Base-by-base conservation (phyloP, 192 early-diverging fungal genomes). In the Rhizophagus prolifer region DNA sequence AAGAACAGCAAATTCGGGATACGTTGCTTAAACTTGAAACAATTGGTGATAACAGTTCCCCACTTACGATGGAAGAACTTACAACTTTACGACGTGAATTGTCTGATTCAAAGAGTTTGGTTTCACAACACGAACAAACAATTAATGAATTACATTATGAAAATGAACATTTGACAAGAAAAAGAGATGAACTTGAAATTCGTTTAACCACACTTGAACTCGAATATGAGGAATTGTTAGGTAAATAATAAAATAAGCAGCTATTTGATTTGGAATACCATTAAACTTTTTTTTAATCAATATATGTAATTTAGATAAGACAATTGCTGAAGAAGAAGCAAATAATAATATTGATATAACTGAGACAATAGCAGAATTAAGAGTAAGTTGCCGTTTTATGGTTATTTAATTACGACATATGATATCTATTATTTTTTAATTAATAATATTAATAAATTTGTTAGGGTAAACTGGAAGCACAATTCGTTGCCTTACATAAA, bases 211-310 rank as follows among this genome's bases (percentile, higher is more conserved):
- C 84, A 1, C 81, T 95, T 34, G 94, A 96, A 81, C 71, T 85
- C 14, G 95, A 96, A 79, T 95, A 94, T 79, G 92, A 94, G 72
- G 92, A 96, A 75, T 81, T 96, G 60, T 78, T 96, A 67, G 89
- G 88, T 69, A 81, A 86, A 62, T 13, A 64, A 41, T 34, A 36
- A 30, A 21, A 36, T 19, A 31, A 21, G n/a, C 9, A 0, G 2
- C 36, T 21, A 16, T 9, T 66, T 36, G 38, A 16, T 38, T 38
- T 21, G 41, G 31, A n/a, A 38, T 14, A 38, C 7, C 6, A 38
- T 38, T 38, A 38, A 38, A 7, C 36, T 38, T 5, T 8, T 36
- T 38, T 38, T 8, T n/a, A n/a, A 38, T 38, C 6, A 5, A 38
- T 38, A 8, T 38, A 38, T 38, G 36, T 38, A 38, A 38, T 44